Evolutionary conservation across 1,139 yeast species (phyloP).

Genomic region (Chernovozyma sophiae-reginae): DNA sequence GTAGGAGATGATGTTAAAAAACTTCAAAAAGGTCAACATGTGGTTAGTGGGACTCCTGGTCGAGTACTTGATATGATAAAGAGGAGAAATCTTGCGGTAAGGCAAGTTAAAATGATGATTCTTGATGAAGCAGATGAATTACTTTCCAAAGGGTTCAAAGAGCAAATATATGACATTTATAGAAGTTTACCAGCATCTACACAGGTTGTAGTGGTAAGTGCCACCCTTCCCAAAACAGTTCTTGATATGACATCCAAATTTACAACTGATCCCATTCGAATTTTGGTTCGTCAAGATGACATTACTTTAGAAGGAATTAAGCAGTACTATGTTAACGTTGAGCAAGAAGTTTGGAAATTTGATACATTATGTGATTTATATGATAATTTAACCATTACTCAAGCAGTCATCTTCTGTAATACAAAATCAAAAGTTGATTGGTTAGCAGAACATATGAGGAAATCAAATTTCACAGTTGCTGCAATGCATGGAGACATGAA

Average conservation of each 20-base stretch:
- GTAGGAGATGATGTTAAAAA: conserved; percentile 77
- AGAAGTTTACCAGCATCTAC: conserved; percentile 72
- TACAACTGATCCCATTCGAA: conserved; percentile 87
- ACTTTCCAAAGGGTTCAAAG: conserved; percentile 86
- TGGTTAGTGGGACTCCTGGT: conserved; percentile 98
- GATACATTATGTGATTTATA: conserved; percentile 91
- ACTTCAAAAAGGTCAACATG: conserved; percentile 74
- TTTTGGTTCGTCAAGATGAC: conserved; percentile 86
- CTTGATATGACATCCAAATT: conserved; percentile 82
- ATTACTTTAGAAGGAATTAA: conserved; percentile 85
- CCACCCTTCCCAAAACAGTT: conserved; percentile 84
- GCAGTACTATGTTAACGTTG: conserved; percentile 83
- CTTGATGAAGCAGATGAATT: conserved; percentile 95
- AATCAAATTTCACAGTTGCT: conserved; percentile 82
- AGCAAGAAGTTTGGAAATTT: conserved; percentile 92
- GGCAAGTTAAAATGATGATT: conserved; percentile 75
- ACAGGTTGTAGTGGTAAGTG: conserved; percentile 93
- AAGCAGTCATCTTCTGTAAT: conserved; percentile 94
- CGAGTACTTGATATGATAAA: conserved; percentile 85
- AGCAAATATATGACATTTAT: conserved; percentile 87
- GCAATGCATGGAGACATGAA: conserved; percentile 98
- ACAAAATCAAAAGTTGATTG: conserved; percentile 90
- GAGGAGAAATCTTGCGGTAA: conserved; percentile 61
- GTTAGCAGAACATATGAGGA: conserved; percentile 73
- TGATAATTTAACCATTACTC: conserved; percentile 91